Conservation (phyloP, 2,329 filamentous ascomycete genomes). For the Juglanconis sp. region DNA sequence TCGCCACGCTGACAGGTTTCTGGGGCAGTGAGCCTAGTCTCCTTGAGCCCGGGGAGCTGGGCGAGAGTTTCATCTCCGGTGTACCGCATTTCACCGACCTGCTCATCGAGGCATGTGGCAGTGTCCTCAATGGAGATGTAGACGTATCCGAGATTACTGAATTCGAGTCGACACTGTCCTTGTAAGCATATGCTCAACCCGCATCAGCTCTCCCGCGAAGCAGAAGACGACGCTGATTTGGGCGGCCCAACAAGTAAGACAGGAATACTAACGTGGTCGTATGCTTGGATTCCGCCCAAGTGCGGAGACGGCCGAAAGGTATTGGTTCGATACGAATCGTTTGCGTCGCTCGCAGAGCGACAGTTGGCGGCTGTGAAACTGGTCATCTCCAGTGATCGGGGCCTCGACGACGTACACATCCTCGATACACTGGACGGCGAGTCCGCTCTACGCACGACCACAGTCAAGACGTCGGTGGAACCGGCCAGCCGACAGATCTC, state of each 20-base stretch:
- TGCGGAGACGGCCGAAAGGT: neutral
- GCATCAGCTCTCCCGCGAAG: neutral
- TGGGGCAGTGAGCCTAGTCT: slow-evolving; percentile 15
- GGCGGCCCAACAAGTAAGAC: slow-evolving; percentile 3
- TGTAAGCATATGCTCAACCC: slow-evolving; percentile 3
- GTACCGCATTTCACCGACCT: slow-evolving; percentile 16
- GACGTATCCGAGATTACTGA: slow-evolving; percentile 7
- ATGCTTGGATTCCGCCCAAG: slow-evolving; percentile 9
- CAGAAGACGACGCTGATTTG: slow-evolving; percentile 1
- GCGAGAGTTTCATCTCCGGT: slow-evolving; percentile 16
- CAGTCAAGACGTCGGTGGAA: neutral
- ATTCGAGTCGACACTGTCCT: slow-evolving; percentile 15
- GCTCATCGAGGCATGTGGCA: slow-evolving; percentile 8
- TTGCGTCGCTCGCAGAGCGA: slow-evolving; percentile 7
- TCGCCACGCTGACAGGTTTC: slow-evolving; percentile 16
- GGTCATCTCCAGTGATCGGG: slow-evolving; percentile 10
- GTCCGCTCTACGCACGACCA: slow-evolving; percentile 13
- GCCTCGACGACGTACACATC: slow-evolving; percentile 10
- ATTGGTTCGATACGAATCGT: slow-evolving; percentile 10
- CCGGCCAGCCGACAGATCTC: neutral
- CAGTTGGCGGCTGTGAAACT: slow-evolving; percentile 13
- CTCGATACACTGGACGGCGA: slow-evolving; percentile 9
- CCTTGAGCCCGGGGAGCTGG: slow-evolving; percentile 9
- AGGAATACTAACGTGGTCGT: slow-evolving; percentile 17
- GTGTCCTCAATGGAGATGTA: slow-evolving; percentile 7